Percentiles rank a stretch among this genome's conserved stretches.
These are phyloP conservation scores for Sequoiadendron giganteum DNA, from an alignment of 75 land plant species.

Conservation along the genomic window DNA sequence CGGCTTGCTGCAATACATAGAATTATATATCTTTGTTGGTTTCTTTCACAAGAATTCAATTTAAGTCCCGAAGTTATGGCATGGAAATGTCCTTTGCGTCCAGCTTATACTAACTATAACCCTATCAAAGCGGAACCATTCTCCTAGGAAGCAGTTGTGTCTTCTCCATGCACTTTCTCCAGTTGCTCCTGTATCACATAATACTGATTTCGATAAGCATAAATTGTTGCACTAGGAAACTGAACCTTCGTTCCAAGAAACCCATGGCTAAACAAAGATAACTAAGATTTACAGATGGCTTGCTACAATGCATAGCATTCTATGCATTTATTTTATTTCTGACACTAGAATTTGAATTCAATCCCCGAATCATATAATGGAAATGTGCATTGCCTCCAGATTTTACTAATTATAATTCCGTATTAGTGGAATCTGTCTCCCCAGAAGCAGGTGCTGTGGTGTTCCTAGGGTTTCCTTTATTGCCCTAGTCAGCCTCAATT, in stretches of 20 bases:
- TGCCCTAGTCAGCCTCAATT: too few species aligned
- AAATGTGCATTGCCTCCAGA: conserved; percentile 1
- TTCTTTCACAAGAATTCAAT: not conserved
- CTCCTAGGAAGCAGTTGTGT: not conserved
- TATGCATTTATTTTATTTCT: not conserved
- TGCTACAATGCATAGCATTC: too few species aligned
- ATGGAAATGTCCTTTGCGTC: not conserved
- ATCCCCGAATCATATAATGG: not conserved
- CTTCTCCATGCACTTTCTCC: too few species aligned
- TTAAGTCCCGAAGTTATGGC: not conserved
- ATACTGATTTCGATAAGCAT: too few species aligned
- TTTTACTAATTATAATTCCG: not conserved
- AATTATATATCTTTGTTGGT: not conserved
- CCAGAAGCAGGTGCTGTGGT: not conserved
- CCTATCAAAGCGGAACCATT: not conserved
- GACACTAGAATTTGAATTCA: not conserved
- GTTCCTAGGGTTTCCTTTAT: too few species aligned
- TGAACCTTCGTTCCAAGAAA: too few species aligned
- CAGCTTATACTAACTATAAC: not conserved
- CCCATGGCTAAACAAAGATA: too few species aligned
- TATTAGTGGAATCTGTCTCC: not conserved
- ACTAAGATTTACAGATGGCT: too few species aligned
- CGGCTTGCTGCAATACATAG: too few species aligned
- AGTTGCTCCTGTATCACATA: too few species aligned
- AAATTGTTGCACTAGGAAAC: too few species aligned